Conservation (phyloP, 1,284 basidiomycete species). For the Hemileia vastatrix region DNA sequence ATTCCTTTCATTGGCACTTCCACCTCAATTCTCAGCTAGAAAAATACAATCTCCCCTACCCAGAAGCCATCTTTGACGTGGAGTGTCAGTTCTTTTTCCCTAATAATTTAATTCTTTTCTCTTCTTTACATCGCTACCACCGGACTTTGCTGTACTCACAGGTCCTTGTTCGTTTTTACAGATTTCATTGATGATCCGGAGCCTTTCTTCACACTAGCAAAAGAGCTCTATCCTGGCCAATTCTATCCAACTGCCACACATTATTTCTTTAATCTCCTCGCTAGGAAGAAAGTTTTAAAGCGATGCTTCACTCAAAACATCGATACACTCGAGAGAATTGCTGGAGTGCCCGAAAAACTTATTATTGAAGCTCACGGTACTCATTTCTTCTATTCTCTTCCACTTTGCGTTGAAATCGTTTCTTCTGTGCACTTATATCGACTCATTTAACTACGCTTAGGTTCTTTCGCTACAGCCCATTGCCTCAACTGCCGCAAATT, state of each 20-base stretch:
- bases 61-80: constrained; percentile 44
- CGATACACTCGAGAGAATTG: constrained; percentile 79
- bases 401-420: background rate
- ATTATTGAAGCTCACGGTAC: constrained; percentile 92
- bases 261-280: constrained; percentile 72
- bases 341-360: constrained; percentile 62
- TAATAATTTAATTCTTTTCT: background rate
- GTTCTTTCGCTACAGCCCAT: constrained; percentile 50
- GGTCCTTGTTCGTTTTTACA: background rate
- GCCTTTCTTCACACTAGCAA: constrained; percentile 48
- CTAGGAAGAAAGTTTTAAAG: constrained; percentile 57
- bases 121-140: background rate
- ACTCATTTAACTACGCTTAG: constrained; percentile 7
- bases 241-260: constrained; percentile 81
- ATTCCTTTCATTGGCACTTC: too few relatives aligned
- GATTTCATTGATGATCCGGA: constrained; percentile 42
- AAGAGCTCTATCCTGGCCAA: constrained; percentile 79
- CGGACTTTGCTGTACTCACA: background rate
- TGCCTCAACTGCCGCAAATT: constrained; percentile 60
- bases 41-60: constrained; percentile 42
- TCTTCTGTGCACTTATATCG: background rate
- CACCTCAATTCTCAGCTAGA: constrained; percentile 39
- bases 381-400: constrained; percentile 56
- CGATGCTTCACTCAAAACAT: constrained; percentile 61
- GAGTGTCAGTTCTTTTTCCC: constrained; percentile 25